Percentiles rank a stretch among this genome's conserved stretches.
Evolutionary conservation across 1,284 basidiomycete genomes (phyloP).

Genomic region (Tilletia walkeri): DNA sequence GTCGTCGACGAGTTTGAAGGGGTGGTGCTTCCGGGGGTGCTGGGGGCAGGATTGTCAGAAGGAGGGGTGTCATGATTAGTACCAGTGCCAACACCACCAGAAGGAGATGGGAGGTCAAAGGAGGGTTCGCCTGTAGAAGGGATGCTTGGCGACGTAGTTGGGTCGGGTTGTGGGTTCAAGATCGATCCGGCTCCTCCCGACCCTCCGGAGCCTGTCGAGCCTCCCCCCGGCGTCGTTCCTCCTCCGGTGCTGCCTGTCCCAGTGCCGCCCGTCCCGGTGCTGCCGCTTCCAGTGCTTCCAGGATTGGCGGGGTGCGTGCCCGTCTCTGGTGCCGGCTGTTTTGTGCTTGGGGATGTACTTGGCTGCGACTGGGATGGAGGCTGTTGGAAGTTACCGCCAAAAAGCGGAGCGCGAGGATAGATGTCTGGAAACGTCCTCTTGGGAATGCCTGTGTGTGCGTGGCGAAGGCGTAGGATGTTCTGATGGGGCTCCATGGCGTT

Average conservation of each 20-base stretch:
- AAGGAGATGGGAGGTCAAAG: neutral
- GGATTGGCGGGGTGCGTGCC: neutral
- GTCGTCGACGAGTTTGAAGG: constrained; percentile 18
- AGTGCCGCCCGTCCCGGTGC: neutral
- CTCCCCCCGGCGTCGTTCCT: neutral
- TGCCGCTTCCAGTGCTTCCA: neutral
- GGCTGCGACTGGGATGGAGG: no score
- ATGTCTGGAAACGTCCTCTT: constrained; percentile 4
- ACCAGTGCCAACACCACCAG: neutral
- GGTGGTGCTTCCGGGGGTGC: neutral
- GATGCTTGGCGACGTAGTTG: no score
- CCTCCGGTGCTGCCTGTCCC: neutral
- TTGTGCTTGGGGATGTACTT: no score
- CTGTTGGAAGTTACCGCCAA: no score
- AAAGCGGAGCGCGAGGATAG: no score
- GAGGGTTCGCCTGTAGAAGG: neutral
- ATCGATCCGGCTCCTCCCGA: neutral
- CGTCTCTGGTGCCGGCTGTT: constrained; percentile 17
- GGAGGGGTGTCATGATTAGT: constrained; percentile 3
- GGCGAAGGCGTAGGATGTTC: neutral
- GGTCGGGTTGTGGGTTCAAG: neutral
- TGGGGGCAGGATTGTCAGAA: neutral
- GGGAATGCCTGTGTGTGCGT: constrained; percentile 13
- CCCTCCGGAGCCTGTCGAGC: neutral
- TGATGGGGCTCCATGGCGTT: neutral